A percentile compares a stretch with the other conserved stretches of the same genome.
Evolutionary conservation across 2,329 filamentous ascomycete genomes (phyloP).

Genomic region (Gliomastix tumulicola): DNA sequence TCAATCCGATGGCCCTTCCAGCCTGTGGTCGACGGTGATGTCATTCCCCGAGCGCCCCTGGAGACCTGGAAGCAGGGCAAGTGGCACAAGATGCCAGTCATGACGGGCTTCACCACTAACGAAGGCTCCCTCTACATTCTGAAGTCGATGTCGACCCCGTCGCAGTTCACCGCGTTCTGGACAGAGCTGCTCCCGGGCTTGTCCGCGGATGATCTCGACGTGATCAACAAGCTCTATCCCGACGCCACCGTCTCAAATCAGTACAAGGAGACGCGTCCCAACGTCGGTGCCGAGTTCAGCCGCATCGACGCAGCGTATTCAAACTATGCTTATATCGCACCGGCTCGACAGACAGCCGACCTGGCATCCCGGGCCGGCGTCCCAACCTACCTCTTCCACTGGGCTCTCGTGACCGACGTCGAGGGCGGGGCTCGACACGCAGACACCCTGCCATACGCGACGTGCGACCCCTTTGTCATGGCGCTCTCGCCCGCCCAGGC

Average conservation of each 20-base stretch:
- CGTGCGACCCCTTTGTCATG: constrained; percentile 24
- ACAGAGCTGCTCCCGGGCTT: constrained; percentile 50
- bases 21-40: constrained; percentile 55
- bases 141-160: constrained; percentile 31
- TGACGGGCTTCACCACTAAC: constrained; percentile 65
- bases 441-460: constrained; percentile 41
- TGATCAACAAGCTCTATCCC: constrained; percentile 52
- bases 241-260: constrained; percentile 24
- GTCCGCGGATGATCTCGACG: constrained; percentile 39
- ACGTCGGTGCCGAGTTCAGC: constrained; percentile 43
- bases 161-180: constrained; percentile 55
- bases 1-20: constrained; percentile 58
- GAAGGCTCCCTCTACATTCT: constrained; percentile 63
- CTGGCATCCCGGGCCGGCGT: constrained; percentile 7
- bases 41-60: constrained; percentile 52
- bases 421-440: constrained; percentile 37
- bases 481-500: constrained; percentile 28
- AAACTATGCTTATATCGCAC: constrained; percentile 46
- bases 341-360: constrained; percentile 40
- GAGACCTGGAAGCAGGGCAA: constrained; percentile 38
- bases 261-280: constrained; percentile 28
- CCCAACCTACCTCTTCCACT: constrained; percentile 16
- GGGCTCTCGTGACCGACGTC: constrained; percentile 38
- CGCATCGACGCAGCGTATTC: constrained; percentile 47
- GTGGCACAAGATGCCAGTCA: constrained; percentile 31